Conservation (phyloP, 1,284 basidiomycete species). For the Somion occarium region DNA sequence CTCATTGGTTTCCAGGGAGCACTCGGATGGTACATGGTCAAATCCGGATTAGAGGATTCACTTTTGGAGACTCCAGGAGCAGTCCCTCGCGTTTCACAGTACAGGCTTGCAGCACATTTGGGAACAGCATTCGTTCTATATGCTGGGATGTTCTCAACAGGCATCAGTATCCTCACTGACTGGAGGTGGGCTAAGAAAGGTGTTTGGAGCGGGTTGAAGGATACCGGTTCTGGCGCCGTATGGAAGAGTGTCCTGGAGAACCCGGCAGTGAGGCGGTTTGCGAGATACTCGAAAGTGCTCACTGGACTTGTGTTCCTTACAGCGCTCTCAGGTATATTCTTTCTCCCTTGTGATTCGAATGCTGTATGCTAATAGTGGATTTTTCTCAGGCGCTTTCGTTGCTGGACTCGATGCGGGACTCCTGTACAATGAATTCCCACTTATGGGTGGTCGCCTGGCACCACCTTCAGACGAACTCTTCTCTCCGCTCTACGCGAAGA, state of each 20-base stretch:
- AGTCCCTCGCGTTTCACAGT: conserved; percentile 94
- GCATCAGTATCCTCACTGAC: conserved; percentile 77
- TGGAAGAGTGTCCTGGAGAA: conserved; percentile 55
- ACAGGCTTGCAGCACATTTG: conserved; percentile 92
- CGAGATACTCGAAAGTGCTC: conserved; percentile 53
- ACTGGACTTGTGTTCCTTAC: conserved; percentile 84
- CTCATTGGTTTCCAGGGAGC: conserved; percentile 89
- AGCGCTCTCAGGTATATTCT: conserved; percentile 72
- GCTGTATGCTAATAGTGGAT: conserved; percentile 3
- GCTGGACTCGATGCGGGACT: conserved; percentile 97
- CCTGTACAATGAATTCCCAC: conserved; percentile 96
- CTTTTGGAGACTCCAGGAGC: conserved; percentile 78
- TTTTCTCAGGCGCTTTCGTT: conserved; percentile 83
- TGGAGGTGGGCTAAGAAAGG: conserved; percentile 62
- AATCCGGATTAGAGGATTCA: conserved; percentile 87
- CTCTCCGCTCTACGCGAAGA: conserved; percentile 69
- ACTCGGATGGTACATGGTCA: conserved; percentile 99
- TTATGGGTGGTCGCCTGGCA: conserved; percentile 87
- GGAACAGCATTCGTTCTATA: conserved; percentile 90
- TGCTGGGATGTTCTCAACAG: conserved; percentile 86
- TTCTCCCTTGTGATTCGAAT: conserved; percentile 1
- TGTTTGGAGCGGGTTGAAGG: conserved; percentile 34
- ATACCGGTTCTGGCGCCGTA: conserved; percentile 29
- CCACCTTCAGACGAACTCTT: conserved; percentile 87
- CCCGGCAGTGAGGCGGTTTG: conserved; percentile 57